phyloP scores from a whole-genome alignment of 2,329 filamentous ascomycete species.

The Sphaceloma murrayae region DNA sequence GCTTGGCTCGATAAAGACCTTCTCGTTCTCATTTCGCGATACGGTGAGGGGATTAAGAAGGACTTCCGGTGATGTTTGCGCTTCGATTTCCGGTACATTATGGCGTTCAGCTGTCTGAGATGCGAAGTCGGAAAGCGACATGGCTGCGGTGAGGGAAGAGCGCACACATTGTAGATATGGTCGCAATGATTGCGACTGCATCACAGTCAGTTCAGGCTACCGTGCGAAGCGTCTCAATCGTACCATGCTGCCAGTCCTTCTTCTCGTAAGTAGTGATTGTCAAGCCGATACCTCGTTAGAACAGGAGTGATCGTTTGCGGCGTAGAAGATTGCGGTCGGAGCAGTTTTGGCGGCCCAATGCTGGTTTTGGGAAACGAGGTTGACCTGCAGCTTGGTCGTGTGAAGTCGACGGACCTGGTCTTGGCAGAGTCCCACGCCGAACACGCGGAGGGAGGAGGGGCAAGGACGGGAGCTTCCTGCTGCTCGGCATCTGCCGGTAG shows the following conservation, averaged over 20 bases:
- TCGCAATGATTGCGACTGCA: constrained; percentile 88
- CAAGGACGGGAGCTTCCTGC: neutral
- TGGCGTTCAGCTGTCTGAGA: constrained; percentile 94
- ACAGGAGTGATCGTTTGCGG: neutral
- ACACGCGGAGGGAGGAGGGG: constrained; percentile 3
- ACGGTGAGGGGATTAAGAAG: constrained; percentile 84
- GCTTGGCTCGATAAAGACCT: constrained; percentile 88
- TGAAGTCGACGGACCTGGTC: constrained; percentile 9
- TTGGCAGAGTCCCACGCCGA: constrained; percentile 1
- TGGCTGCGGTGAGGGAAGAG: constrained; percentile 83
- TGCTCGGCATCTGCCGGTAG: constrained; percentile 1
- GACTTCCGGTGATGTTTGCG: constrained; percentile 83
- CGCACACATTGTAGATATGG: constrained; percentile 95
- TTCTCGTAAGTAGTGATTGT: no score
- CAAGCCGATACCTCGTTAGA: neutral
- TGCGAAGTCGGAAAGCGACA: constrained; percentile 93
- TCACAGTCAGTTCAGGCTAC: constrained; percentile 1
- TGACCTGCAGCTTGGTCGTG: neutral
- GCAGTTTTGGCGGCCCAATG: neutral
- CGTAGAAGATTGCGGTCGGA: neutral
- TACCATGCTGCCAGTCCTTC: neutral
- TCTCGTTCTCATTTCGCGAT: constrained; percentile 93
- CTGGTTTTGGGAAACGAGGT: neutral
- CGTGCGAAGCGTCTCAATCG: neutral
- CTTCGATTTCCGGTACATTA: constrained; percentile 97